phyloP scores from a whole-genome alignment of 148 eudicot genomes.

The Arbutus unedo region DNA sequence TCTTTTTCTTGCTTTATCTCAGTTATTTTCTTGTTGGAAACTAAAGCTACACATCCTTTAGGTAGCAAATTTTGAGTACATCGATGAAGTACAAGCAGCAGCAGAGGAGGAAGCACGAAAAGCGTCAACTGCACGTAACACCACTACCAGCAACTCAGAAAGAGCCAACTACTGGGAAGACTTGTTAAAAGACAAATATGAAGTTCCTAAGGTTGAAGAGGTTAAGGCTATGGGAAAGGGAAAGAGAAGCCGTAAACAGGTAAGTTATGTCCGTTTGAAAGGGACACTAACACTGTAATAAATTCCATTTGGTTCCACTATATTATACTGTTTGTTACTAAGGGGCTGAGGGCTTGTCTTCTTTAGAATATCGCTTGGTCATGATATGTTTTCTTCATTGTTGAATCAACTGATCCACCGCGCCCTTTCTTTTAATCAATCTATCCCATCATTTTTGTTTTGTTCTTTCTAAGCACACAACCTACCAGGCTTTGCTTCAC shows the following conservation, averaged over 20 bases:
- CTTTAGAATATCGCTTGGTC: not conserved
- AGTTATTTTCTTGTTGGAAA: not conserved
- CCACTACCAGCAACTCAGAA: slow-evolving; percentile 47
- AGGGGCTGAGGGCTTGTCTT: not conserved
- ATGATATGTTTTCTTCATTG: not conserved
- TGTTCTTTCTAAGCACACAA: not conserved
- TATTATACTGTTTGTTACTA: not conserved
- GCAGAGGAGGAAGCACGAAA: slow-evolving; percentile 64
- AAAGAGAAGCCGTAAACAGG: slow-evolving; percentile 98
- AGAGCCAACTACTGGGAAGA: slow-evolving; percentile 89
- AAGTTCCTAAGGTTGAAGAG: slow-evolving; percentile 82
- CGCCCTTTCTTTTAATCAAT: slow-evolving; percentile 1
- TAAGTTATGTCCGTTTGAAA: slow-evolving; percentile 10
- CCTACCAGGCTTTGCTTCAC: not conserved
- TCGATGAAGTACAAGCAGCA: slow-evolving; percentile 71
- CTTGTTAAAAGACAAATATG: slow-evolving; percentile 70
- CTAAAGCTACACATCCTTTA: slow-evolving; percentile 23
- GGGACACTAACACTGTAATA: not conserved
- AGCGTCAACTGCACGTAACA: slow-evolving; percentile 49
- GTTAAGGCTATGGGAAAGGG: slow-evolving; percentile 88
- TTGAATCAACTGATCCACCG: not conserved
- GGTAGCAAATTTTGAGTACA: slow-evolving; percentile 97
- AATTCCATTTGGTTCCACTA: not conserved
- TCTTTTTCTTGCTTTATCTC: not conserved
- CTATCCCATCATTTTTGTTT: not conserved